Conservation (phyloP, 345 rosid genomes). For the Euclidium syriacum region DNA sequence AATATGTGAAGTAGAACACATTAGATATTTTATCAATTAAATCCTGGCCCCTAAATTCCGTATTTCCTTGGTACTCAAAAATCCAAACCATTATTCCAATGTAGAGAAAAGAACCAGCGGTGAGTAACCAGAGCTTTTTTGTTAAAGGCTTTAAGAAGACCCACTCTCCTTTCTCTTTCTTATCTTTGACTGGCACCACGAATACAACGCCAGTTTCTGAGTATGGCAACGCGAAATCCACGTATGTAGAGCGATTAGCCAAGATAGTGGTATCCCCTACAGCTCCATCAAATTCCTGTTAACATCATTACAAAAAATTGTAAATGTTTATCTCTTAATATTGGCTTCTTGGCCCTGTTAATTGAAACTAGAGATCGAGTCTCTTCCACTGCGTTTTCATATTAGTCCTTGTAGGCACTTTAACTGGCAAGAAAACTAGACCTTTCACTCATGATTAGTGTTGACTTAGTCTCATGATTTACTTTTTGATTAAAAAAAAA, state of each 20-base stretch:
- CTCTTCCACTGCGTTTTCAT: too few species aligned
- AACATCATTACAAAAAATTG: background rate
- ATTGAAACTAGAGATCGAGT: too few species aligned
- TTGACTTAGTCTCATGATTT: too few species aligned
- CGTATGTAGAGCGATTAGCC: constrained; percentile 46
- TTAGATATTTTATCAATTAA: constrained; percentile 30
- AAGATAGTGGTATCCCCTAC: constrained; percentile 69
- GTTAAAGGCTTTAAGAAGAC: constrained; percentile 62
- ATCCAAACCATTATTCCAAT: constrained; percentile 62
- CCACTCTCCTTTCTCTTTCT: constrained; percentile 44
- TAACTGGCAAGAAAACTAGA: too few species aligned
- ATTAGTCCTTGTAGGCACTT: too few species aligned
- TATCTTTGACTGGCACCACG: constrained; percentile 46
- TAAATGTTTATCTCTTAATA: background rate
- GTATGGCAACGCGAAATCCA: constrained; percentile 71
- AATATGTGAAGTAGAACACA: constrained; percentile 28
- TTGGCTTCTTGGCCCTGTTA: too few species aligned
- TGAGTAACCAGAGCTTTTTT: constrained; percentile 55
- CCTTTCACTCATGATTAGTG: too few species aligned
- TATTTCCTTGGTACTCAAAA: constrained; percentile 48
- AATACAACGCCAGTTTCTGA: constrained; percentile 60
- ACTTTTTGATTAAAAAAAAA: too few species aligned
- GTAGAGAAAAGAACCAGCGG: constrained; percentile 39
- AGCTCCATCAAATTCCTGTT: constrained; percentile 52
- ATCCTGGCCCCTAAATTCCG: constrained; percentile 27